Percentiles rank a stretch among this genome's conserved stretches.
Evolutionary conservation across 371 early-diverging fungal genomes (phyloP).

Genomic region (Capillidium heterosporum): DNA sequence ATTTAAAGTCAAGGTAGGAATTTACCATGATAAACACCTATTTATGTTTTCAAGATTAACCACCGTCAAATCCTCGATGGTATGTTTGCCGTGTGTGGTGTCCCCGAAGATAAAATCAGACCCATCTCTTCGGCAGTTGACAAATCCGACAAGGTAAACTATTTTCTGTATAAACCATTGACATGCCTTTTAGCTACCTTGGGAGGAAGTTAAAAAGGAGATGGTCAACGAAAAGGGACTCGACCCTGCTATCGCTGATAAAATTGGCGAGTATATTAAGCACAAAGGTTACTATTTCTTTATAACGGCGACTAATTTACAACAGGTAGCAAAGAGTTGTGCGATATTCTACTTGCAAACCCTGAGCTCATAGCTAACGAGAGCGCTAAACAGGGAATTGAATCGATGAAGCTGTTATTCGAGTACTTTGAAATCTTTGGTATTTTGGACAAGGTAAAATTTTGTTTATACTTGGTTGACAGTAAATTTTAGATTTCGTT

Average conservation of each 20-base stretch:
- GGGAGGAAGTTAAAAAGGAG: slow-evolving; percentile 89
- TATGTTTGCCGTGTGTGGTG: slow-evolving; percentile 91
- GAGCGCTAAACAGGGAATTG: slow-evolving; percentile 66
- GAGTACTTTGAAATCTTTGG: slow-evolving; percentile 72
- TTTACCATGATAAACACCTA: not conserved
- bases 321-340: slow-evolving; percentile 49
- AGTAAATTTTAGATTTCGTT: slow-evolving; percentile 41
- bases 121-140: slow-evolving; percentile 96
- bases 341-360: slow-evolving; percentile 45
- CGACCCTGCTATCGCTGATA: slow-evolving; percentile 55
- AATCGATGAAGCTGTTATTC: slow-evolving; percentile 76
- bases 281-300: slow-evolving; percentile 31
- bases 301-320: not conserved
- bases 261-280: slow-evolving; percentile 78
- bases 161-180: not conserved
- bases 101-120: slow-evolving; percentile 66
- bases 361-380: slow-evolving; percentile 37
- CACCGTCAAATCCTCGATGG: slow-evolving; percentile 94
- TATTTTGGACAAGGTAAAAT: slow-evolving; percentile 31
- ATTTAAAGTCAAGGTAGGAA: slow-evolving; percentile 60
- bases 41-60: slow-evolving; percentile 39
- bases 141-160: slow-evolving; percentile 81
- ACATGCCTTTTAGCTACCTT: slow-evolving; percentile 32
- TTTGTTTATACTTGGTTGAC: not conserved
- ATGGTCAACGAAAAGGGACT: slow-evolving; percentile 88